These are phyloP conservation scores for Nyssa sinensis DNA, from an alignment of 148 eudicot genomes.

Conservation along the genomic window DNA sequence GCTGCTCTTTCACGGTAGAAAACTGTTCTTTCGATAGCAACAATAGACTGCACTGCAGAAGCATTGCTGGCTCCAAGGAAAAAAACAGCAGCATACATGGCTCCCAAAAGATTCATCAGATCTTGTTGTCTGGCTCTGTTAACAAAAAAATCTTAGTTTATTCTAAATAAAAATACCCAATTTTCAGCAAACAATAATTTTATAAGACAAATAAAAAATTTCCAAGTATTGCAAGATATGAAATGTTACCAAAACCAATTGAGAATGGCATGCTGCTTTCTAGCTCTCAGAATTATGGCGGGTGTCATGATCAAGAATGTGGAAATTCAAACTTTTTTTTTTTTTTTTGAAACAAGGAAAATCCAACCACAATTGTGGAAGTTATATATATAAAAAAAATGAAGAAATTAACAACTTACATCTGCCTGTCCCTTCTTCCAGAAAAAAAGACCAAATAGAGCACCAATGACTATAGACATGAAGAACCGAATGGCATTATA, in stretches of 20 bases:
- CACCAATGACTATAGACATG: conserved; percentile 38
- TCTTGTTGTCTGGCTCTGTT: conserved; percentile 20
- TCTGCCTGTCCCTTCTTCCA: conserved; percentile 50
- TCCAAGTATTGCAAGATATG: background rate
- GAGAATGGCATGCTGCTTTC: background rate
- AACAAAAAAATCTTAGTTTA: too few species aligned
- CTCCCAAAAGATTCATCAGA: conserved; percentile 47
- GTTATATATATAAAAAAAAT: too few species aligned
- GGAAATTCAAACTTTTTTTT: too few species aligned
- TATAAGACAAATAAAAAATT: background rate
- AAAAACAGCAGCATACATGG: conserved; percentile 58
- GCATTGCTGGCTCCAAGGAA: conserved; percentile 81
- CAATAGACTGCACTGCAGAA: conserved; percentile 70
- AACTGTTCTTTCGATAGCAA: conserved; percentile 77
- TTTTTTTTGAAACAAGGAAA: background rate
- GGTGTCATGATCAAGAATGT: too few species aligned
- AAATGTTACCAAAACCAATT: background rate
- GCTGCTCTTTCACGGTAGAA: conserved; percentile 91
- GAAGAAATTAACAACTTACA: conserved; percentile 38
- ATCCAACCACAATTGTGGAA: too few species aligned
- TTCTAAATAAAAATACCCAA: background rate
- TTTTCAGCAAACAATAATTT: too few species aligned
- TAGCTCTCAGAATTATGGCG: background rate
- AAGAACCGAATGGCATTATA: conserved; percentile 57
- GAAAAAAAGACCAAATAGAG: conserved; percentile 54